A percentile compares a stretch with the other conserved stretches of the same genome.
Conservation (phyloP, 2,329 filamentous ascomycete species). For the Pyrenophora teres region DNA sequence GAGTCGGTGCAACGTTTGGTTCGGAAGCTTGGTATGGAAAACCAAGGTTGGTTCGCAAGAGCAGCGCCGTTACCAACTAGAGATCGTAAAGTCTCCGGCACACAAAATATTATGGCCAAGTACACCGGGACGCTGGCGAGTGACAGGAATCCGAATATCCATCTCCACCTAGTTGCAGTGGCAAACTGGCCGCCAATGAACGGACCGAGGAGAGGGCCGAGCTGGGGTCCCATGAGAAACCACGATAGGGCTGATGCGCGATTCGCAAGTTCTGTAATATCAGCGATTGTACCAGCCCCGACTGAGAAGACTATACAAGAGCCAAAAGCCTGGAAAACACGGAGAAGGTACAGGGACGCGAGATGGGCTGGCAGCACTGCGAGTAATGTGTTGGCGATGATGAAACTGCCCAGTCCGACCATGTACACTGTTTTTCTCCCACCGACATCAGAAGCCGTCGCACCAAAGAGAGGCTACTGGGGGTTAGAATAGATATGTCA, state of each 20-base stretch:
- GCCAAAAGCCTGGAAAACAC: constrained; percentile 52
- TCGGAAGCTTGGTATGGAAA: constrained; percentile 32
- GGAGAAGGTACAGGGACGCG: constrained; percentile 47
- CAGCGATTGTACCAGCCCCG: constrained; percentile 52
- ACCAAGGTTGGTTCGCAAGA: constrained; percentile 31
- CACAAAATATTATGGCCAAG: constrained; percentile 44
- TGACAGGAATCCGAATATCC: constrained; percentile 51
- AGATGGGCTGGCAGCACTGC: constrained; percentile 48
- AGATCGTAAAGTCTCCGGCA: constrained; percentile 54
- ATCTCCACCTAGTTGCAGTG: constrained; percentile 47
- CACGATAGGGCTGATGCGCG: constrained; percentile 50
- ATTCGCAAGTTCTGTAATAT: constrained; percentile 48
- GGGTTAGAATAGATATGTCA: constrained; percentile 8
- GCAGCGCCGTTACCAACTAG: constrained; percentile 52
- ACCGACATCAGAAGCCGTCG: constrained; percentile 47
- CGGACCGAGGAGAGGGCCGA: constrained; percentile 53
- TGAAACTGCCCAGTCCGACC: constrained; percentile 48
- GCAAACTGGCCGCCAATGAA: constrained; percentile 51
- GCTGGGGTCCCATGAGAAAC: constrained; percentile 52
- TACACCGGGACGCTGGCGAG: constrained; percentile 33
- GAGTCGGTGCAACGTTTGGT: constrained; percentile 25
- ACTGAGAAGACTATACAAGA: constrained; percentile 51
- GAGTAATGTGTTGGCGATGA: constrained; percentile 48
- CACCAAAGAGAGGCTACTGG: constrained; percentile 48
- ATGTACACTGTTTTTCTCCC: constrained; percentile 51